A percentile compares a stretch with the other conserved stretches of the same genome.
Evolutionary conservation across 352 stramenopile species (phyloP).

Genomic region (Phytophthora ohioensis): DNA sequence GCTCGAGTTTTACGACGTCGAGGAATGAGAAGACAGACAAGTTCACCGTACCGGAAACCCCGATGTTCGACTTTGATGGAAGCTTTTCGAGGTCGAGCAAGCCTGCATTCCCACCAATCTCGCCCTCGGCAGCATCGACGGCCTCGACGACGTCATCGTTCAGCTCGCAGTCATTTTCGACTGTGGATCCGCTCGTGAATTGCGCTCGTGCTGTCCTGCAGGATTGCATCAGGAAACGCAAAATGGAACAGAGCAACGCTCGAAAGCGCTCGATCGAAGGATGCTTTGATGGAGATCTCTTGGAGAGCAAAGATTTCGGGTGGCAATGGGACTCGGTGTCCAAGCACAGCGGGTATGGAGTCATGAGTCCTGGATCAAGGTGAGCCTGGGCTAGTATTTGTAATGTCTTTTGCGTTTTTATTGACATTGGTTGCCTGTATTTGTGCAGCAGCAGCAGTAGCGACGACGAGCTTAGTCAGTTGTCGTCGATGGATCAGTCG

Average conservation of each 20-base stretch:
- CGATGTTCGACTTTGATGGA: slow-evolving; percentile 28
- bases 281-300: slow-evolving; percentile 44
- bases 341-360: slow-evolving; percentile 53
- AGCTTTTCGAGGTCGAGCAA: slow-evolving; percentile 30
- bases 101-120: slow-evolving; percentile 22
- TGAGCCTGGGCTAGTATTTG: slow-evolving; percentile 17
- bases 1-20: slow-evolving; percentile 13
- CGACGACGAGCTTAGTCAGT: slow-evolving; percentile 80
- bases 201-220: slow-evolving; percentile 74
- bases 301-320: slow-evolving; percentile 43
- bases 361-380: slow-evolving; percentile 62
- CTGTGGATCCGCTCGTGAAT: slow-evolving; percentile 60
- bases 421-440: slow-evolving; percentile 1
- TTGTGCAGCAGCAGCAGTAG: slow-evolving; percentile 71
- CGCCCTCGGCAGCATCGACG: slow-evolving; percentile 51
- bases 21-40: slow-evolving; percentile 19
- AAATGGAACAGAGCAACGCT: slow-evolving; percentile 62
- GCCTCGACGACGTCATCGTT: slow-evolving; percentile 54
- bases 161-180: slow-evolving; percentile 48
- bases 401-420: neutral
- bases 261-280: slow-evolving; percentile 77
- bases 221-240: slow-evolving; percentile 73
- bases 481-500: slow-evolving; percentile 73
- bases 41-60: slow-evolving; percentile 6
- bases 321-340: slow-evolving; percentile 45